Percentiles rank a stretch among this genome's conserved stretches.
Conservation (phyloP, 257 asterid species). For the Ehretia macrophylla region DNA sequence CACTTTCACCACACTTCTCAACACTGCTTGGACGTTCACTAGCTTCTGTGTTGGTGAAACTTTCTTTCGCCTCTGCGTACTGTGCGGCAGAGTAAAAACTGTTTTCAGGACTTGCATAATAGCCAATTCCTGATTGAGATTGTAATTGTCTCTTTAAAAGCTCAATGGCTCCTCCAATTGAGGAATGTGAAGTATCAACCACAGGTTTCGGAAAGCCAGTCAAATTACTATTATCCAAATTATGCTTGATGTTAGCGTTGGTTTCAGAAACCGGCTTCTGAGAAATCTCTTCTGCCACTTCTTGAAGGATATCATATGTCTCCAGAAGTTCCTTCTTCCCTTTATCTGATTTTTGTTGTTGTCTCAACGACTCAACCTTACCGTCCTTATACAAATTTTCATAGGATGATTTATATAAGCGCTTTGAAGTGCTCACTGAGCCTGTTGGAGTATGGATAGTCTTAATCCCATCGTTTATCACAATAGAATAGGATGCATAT, state of each 20-base stretch:
- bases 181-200: conserved; percentile 18
- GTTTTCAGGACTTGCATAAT: conserved; percentile 39
- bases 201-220: conserved; percentile 27
- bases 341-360: conserved; percentile 15
- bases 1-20: conserved; percentile 48
- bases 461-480: conserved; percentile 34
- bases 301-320: conserved; percentile 18
- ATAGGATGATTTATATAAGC: conserved; percentile 32
- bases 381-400: conserved; percentile 14
- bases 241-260: conserved; percentile 21
- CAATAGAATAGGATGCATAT: conserved; percentile 28
- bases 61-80: conserved; percentile 44
- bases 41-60: conserved; percentile 44
- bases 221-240: conserved; percentile 23
- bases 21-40: conserved; percentile 38
- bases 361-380: conserved; percentile 9
- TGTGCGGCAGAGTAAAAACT: conserved; percentile 39
- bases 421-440: conserved; percentile 34
- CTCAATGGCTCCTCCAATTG: conserved; percentile 21
- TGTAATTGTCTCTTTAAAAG: conserved; percentile 25
- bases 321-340: conserved; percentile 17
- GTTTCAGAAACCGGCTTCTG: conserved; percentile 11
- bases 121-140: conserved; percentile 24
- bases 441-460: conserved; percentile 24
- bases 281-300: conserved; percentile 22